Conservation (phyloP, 768 basidiomycete genomes). For the Pulveroboletus frians region DNA sequence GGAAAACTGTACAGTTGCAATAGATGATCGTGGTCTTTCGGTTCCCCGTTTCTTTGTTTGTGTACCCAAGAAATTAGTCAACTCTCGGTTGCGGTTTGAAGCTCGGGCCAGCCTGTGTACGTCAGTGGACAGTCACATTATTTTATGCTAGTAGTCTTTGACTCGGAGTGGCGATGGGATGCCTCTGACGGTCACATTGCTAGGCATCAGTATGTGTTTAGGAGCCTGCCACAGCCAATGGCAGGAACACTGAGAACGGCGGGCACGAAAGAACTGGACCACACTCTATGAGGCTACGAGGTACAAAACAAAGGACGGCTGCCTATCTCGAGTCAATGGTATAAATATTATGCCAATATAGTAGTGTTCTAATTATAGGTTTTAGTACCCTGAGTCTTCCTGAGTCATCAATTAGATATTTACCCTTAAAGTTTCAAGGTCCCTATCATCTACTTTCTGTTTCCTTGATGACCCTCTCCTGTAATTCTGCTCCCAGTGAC, state of each 20-base stretch:
- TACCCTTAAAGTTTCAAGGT: no score
- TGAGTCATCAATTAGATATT: no score
- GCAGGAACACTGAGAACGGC: no score
- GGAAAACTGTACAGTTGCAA: slow-evolving; percentile 21
- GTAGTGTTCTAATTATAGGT: neutral
- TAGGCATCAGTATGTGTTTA: no score
- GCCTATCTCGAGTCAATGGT: no score
- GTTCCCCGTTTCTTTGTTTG: neutral
- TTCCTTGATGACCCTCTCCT: neutral
- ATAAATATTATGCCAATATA: no score
- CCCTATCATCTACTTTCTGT: neutral
- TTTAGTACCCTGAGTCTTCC: no score
- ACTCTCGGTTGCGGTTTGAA: neutral
- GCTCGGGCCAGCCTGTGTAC: neutral
- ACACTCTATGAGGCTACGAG: no score
- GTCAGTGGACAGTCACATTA: neutral
- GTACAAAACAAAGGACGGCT: no score
- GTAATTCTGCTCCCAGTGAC: neutral
- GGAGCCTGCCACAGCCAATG: no score
- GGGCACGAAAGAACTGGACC: no score
- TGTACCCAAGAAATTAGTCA: neutral
- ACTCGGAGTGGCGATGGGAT: neutral
- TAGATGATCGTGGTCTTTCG: slow-evolving; percentile 5
- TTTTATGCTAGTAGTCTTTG: neutral
- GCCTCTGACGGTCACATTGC: no score